Percentiles rank a stretch among this genome's conserved stretches.
phyloP scores from a whole-genome alignment of 106 monocot species.

The Dendrobium chrysotoxum region DNA sequence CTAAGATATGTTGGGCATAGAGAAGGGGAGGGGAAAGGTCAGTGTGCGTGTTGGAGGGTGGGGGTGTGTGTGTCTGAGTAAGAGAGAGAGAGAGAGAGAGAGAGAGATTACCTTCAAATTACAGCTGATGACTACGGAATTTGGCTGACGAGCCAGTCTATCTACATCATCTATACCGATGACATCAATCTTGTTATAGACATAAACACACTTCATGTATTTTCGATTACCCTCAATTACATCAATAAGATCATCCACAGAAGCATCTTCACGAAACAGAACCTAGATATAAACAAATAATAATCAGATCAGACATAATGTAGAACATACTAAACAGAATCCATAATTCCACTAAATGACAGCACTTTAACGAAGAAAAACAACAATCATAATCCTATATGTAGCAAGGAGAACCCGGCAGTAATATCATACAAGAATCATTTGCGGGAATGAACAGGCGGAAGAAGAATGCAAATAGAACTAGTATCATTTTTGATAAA shows the following conservation, averaged over 20 bases:
- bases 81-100: slow-evolving; percentile 8
- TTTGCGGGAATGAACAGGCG: neutral
- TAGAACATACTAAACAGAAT: neutral
- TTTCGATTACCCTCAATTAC: slow-evolving; percentile 98
- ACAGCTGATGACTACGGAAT: slow-evolving; percentile 98
- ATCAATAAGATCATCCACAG: slow-evolving; percentile 98
- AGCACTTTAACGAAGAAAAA: neutral
- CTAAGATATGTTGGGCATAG: neutral
- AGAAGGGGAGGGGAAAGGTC: neutral
- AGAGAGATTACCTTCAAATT: slow-evolving; percentile 69
- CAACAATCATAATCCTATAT: neutral
- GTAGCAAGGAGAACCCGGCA: neutral
- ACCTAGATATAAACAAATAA: slow-evolving; percentile 31
- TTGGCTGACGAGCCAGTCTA: slow-evolving; percentile 82
- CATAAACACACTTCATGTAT: slow-evolving; percentile 97
- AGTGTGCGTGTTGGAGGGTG: neutral
- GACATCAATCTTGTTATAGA: slow-evolving; percentile 99
- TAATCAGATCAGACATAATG: neutral
- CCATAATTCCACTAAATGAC: too few relatives aligned
- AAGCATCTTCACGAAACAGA: slow-evolving; percentile 95
- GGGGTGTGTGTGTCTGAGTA: neutral
- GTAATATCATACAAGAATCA: neutral
- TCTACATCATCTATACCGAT: slow-evolving; percentile 99
- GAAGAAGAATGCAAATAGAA: neutral
- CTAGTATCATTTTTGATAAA: neutral